Percentiles rank a stretch among this genome's conserved stretches.
Evolutionary conservation across 306 rosid species (phyloP).

Genomic region (Purshia tridentata): DNA sequence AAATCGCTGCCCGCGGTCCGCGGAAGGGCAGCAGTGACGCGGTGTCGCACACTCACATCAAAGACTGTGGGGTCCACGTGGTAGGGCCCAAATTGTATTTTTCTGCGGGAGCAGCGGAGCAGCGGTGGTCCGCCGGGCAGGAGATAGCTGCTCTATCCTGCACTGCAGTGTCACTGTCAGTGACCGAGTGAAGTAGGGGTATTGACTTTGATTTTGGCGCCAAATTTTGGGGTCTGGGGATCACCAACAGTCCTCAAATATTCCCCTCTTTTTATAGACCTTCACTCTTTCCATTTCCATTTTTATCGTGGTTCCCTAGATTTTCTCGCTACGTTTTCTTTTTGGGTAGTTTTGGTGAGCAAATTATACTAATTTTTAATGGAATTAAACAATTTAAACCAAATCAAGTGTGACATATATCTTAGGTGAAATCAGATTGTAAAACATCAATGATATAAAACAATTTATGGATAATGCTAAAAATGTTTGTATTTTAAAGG

Average conservation of each 20-base stretch:
- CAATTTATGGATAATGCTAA: too few relatives aligned
- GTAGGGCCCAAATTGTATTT: not conserved
- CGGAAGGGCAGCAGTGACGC: not conserved
- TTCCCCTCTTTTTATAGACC: constrained; percentile 13
- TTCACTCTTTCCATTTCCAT: not conserved
- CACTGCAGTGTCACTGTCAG: too few relatives aligned
- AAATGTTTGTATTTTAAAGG: too few relatives aligned
- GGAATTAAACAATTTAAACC: too few relatives aligned
- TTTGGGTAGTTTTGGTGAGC: too few relatives aligned
- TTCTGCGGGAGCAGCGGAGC: not conserved
- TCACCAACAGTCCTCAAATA: constrained; percentile 33
- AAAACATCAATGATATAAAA: too few relatives aligned
- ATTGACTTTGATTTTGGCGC: constrained; percentile 51
- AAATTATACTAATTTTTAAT: too few relatives aligned
- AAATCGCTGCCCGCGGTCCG: constrained; percentile 41
- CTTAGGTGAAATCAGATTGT: too few relatives aligned
- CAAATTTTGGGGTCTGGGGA: constrained; percentile 44
- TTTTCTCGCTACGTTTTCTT: too few relatives aligned
- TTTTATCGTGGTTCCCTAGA: not conserved
- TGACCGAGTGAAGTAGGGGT: not conserved
- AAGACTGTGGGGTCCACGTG: not conserved
- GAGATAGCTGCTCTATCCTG: not conserved
- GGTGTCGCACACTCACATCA: not conserved
- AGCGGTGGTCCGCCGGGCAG: not conserved
- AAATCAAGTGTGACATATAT: too few relatives aligned